A percentile compares a stretch with the other conserved stretches of the same genome.
Evolutionary conservation across 768 basidiomycete species (phyloP).

Genomic region (Dentipellis fragilis): DNA sequence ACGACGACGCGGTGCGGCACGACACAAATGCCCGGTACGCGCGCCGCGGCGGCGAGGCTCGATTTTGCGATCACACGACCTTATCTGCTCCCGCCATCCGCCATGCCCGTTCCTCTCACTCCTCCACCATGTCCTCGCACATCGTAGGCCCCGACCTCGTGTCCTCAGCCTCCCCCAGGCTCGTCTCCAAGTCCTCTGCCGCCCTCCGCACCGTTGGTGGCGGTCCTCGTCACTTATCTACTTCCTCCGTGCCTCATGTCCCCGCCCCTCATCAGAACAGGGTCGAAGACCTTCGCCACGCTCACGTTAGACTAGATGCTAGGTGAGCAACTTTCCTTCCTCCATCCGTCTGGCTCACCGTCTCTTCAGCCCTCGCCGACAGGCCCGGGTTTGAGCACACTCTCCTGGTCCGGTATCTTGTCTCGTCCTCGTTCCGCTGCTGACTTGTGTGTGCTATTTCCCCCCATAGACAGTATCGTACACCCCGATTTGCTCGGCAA

Average conservation of each 20-base stretch:
- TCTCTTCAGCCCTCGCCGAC: slow-evolving; percentile 11
- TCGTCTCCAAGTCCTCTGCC: slow-evolving; percentile 4
- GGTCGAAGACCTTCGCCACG: slow-evolving; percentile 53
- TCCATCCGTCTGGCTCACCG: slow-evolving; percentile 10
- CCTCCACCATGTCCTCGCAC: slow-evolving; percentile 9
- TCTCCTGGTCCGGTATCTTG: slow-evolving; percentile 22
- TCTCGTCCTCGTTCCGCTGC: slow-evolving; percentile 24
- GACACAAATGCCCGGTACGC: neutral
- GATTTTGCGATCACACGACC: slow-evolving; percentile 10
- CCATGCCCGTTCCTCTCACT: neutral
- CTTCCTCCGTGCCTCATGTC: slow-evolving; percentile 26
- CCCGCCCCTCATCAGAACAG: slow-evolving; percentile 28
- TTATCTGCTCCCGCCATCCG: neutral
- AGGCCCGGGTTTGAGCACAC: slow-evolving; percentile 4
- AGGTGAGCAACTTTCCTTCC: slow-evolving; percentile 44
- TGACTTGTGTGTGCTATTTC: slow-evolving; percentile 11
- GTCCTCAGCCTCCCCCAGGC: slow-evolving; percentile 1
- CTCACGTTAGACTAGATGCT: slow-evolving; percentile 44
- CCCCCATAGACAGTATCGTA: slow-evolving; percentile 52
- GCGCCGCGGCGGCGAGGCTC: neutral
- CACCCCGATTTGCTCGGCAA: slow-evolving; percentile 40
- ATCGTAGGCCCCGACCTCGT: slow-evolving; percentile 8
- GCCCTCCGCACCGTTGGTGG: neutral
- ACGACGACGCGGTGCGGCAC: neutral
- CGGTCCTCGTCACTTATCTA: slow-evolving; percentile 12